Evolutionary conservation across 352 stramenopile species (phyloP).

Genomic region (Globisporangium splendens): DNA sequence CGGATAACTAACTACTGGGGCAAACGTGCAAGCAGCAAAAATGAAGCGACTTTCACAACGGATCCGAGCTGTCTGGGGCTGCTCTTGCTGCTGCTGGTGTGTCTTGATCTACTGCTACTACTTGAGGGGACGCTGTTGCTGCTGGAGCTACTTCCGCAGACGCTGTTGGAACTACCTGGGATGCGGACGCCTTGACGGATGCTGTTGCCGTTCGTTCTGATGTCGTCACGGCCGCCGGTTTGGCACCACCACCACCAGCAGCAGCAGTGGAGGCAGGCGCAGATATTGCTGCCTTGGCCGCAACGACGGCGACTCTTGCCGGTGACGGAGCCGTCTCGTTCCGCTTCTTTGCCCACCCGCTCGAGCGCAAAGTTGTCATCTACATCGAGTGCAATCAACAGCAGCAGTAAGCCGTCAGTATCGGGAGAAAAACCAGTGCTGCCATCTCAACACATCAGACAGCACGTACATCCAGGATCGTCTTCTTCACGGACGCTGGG

Average conservation of each 20-base stretch:
- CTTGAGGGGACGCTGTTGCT: neutral
- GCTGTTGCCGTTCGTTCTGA: constrained; percentile 9
- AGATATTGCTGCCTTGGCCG: neutral
- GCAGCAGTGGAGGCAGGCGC: neutral
- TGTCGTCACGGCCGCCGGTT: neutral
- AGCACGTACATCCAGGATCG: constrained; percentile 47
- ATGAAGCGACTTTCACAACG: too few relatives aligned
- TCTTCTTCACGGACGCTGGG: constrained; percentile 29
- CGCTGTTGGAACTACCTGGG: constrained; percentile 3
- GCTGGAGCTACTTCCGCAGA: constrained; percentile 1
- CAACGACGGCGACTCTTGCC: constrained; percentile 3
- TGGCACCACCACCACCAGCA: neutral
- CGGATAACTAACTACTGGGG: too few relatives aligned
- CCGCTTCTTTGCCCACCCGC: constrained; percentile 55
- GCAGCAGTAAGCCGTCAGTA: too few relatives aligned
- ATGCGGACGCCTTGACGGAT: constrained; percentile 13
- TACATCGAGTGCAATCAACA: constrained; percentile 6
- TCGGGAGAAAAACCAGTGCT: neutral
- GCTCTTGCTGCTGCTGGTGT: too few relatives aligned
- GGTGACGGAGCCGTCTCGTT: constrained; percentile 7
- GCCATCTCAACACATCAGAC: too few relatives aligned
- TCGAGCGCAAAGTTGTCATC: constrained; percentile 34
- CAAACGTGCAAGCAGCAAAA: too few relatives aligned
- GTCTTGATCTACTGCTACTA: neutral
- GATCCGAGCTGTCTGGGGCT: too few relatives aligned